A percentile compares a stretch with the other conserved stretches of the same genome.
These are phyloP conservation scores for Calocybe cyanea DNA, from an alignment of 768 basidiomycete species.

Conservation along the genomic window DNA sequence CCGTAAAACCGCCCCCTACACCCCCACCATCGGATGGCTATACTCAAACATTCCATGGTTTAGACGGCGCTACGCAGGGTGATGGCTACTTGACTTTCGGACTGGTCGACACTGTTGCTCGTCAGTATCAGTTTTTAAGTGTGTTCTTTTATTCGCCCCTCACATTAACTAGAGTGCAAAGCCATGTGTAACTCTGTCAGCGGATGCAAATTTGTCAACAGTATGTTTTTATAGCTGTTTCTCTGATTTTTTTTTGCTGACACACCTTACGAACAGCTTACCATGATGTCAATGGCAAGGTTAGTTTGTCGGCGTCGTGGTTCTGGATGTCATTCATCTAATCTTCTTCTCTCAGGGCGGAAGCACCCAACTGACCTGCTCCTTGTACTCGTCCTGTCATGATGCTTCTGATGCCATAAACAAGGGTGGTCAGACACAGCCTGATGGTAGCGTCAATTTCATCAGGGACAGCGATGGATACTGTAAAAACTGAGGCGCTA, in stretches of 20 bases:
- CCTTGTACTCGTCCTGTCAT: conserved; percentile 38
- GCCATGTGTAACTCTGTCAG: conserved; percentile 39
- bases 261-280: conserved; percentile 27
- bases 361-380: conserved; percentile 40
- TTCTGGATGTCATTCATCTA: too few relatives aligned
- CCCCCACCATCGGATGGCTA: conserved; percentile 28
- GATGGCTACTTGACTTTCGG: conserved; percentile 40
- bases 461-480: conserved; percentile 40
- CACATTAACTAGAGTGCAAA: conserved; percentile 32
- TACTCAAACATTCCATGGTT: conserved; percentile 34
- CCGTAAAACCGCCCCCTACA: conserved; percentile 18
- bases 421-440: conserved; percentile 39
- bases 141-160: background rate
- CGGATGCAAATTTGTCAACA: conserved; percentile 41
- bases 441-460: conserved; percentile 36
- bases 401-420: conserved; percentile 33
- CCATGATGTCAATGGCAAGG: conserved; percentile 45
- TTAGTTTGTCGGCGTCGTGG: conserved; percentile 3
- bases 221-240: conserved; percentile 22
- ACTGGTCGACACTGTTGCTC: conserved; percentile 38
- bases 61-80: conserved; percentile 40
- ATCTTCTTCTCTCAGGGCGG: conserved; percentile 25
- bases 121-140: conserved; percentile 21
- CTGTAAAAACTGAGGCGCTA: conserved; percentile 27
- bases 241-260: background rate